Evolutionary conservation across 2,329 filamentous ascomycete species (phyloP), one percentile per base, ranked within the genome.

Genomic region (Cylindrodendrum hubeiense): DNA sequence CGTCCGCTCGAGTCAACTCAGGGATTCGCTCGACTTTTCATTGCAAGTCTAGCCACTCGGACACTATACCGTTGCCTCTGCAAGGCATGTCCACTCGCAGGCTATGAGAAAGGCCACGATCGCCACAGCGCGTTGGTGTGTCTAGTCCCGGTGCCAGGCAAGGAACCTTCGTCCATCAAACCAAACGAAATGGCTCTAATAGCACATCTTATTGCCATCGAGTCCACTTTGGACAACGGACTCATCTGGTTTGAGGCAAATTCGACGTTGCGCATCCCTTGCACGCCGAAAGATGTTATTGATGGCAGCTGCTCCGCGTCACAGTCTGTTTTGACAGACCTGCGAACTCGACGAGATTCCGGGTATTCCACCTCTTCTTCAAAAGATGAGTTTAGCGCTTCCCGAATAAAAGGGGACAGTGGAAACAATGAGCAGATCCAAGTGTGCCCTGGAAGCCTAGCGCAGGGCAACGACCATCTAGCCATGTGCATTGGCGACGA

Each of bases 401-500:
- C 60, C 19, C 6, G 28, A 19, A 19, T 5, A 12, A 33, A 17
- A 1, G 2, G n/a, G 3, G 17, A 47, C 6, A 30, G 9, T 34
- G 19, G 26, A 10, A 57, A 43, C 0, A 33, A 19, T 24, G 60
- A 44, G 6, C 50, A 22, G 13, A 34, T 64, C 21, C 50, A 64
- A 19, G 56, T 64, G 8, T 64, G 61, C 7, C 61, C 61, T 2
- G 61, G 61, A 22, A 64, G 56, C 21, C 56, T 64, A n/a, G 61
- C 56, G 1, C 61, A 64, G 28, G 61, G 56, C 2, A 30, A n/a
- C 15, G 50, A 61, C 5, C 21, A 44, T n/a, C 1, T 61, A n/a
- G 62, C 62, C 22, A 64, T 61, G 62, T 64, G 50, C 34, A 64
- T 64, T 5, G 57, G 57, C 9, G n/a, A 55, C 15, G n/a, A 55